Percentiles rank a stretch among this genome's conserved stretches.
Conservation (phyloP, 2,329 filamentous ascomycete species). For the Alternaria panax region DNA sequence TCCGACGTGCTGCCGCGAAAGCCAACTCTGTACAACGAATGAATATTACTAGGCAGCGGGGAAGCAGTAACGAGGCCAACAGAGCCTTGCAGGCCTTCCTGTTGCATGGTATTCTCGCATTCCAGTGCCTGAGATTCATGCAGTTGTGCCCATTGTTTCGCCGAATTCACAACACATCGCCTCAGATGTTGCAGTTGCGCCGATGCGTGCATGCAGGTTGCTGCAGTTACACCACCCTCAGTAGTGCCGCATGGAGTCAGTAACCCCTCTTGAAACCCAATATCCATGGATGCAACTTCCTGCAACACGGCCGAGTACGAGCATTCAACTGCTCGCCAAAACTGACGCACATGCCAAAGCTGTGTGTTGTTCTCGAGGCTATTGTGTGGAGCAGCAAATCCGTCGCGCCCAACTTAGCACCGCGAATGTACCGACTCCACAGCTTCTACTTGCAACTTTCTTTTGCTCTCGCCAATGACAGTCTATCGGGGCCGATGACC, state of each 20-base stretch:
- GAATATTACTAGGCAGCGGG: background rate
- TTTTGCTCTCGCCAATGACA: background rate
- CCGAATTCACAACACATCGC: background rate
- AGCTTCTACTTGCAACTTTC: background rate
- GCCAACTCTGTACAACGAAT: background rate
- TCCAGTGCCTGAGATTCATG: background rate
- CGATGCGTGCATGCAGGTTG: background rate
- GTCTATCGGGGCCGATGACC: background rate
- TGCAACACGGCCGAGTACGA: background rate
- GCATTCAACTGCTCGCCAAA: background rate
- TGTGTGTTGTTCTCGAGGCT: background rate
- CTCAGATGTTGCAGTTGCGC: background rate
- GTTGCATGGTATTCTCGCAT: background rate
- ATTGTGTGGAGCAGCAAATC: background rate
- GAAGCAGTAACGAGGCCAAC: background rate
- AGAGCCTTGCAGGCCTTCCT: background rate
- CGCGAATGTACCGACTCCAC: background rate
- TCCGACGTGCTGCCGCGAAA: background rate
- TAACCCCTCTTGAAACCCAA: background rate
- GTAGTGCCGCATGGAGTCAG: background rate
- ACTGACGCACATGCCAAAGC: background rate
- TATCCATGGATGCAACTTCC: background rate
- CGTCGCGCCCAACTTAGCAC: background rate
- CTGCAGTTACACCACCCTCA: background rate
- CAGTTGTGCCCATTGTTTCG: slow-evolving; percentile 2